Evolutionary conservation across 768 basidiomycete species (phyloP).

Genomic region (Neoboletus subvelutipes): DNA sequence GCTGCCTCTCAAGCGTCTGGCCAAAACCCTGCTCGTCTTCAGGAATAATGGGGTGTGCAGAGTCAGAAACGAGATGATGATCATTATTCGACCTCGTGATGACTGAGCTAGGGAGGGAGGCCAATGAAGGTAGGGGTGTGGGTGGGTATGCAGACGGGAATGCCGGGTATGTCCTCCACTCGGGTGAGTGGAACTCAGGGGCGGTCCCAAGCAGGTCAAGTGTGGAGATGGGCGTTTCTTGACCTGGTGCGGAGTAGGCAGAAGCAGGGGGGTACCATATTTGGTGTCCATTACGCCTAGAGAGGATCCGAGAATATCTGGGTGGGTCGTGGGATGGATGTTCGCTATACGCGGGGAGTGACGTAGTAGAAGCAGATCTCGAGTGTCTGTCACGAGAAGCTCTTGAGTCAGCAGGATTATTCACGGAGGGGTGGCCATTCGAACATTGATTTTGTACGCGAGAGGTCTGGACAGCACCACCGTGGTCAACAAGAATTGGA

Average conservation of each 20-base stretch:
- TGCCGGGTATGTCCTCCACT: slow-evolving; percentile 72
- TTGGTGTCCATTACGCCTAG: slow-evolving; percentile 36
- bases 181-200: slow-evolving; percentile 44
- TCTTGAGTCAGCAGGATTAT: slow-evolving; percentile 3
- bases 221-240: slow-evolving; percentile 13
- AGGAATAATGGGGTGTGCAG: slow-evolving; percentile 32
- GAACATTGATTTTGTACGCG: slow-evolving; percentile 5
- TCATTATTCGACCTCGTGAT: slow-evolving; percentile 3
- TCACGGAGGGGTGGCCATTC: not conserved
- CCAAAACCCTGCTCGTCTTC: slow-evolving; percentile 65
- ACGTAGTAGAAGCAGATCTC: slow-evolving; percentile 17
- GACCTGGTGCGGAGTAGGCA: slow-evolving; percentile 30
- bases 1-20: slow-evolving; percentile 64
- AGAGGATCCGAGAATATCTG: slow-evolving; percentile 23
- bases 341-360: slow-evolving; percentile 28
- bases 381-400: slow-evolving; percentile 10
- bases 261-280: slow-evolving; percentile 65
- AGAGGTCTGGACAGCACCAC: slow-evolving; percentile 7
- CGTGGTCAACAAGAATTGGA: slow-evolving; percentile 10
- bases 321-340: slow-evolving; percentile 19
- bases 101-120: slow-evolving; percentile 30
- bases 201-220: slow-evolving; percentile 24
- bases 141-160: slow-evolving; percentile 79
- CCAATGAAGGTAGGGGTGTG: slow-evolving; percentile 51
- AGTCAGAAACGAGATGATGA: slow-evolving; percentile 3